Evolutionary conservation across 1,139 yeast genomes (phyloP).

Genomic region (Tardiomyces digboiensis): DNA sequence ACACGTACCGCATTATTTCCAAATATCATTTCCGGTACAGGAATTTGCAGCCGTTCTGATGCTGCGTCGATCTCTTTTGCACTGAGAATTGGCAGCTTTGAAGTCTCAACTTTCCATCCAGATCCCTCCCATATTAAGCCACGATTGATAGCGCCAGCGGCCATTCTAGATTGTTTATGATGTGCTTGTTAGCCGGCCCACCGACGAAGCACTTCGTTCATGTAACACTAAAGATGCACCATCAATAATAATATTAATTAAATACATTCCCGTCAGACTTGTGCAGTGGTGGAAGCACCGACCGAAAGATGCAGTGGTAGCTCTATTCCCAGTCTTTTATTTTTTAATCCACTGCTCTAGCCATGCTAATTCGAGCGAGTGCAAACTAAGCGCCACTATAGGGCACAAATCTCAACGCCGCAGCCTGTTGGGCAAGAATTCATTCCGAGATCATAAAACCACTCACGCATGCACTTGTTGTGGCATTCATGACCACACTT

Average conservation of each 20-base stretch:
- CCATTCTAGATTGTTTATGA: too few relatives aligned
- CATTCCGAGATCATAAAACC: constrained; percentile 64
- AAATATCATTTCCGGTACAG: constrained; percentile 96
- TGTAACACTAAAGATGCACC: too few relatives aligned
- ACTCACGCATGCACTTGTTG: constrained; percentile 62
- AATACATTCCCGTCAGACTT: too few relatives aligned
- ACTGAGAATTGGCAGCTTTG: constrained; percentile 67
- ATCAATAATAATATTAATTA: too few relatives aligned
- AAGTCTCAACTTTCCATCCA: constrained; percentile 70
- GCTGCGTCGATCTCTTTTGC: constrained; percentile 65
- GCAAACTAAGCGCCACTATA: too few relatives aligned
- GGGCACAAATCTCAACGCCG: constrained; percentile 16
- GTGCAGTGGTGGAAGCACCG: too few relatives aligned
- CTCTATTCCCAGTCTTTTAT: too few relatives aligned
- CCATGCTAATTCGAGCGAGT: too few relatives aligned
- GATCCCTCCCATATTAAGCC: not conserved
- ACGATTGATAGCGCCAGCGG: not conserved
- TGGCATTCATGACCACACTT: constrained; percentile 90
- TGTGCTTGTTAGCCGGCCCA: too few relatives aligned
- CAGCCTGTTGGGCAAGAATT: constrained; percentile 81
- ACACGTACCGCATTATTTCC: constrained; percentile 65
- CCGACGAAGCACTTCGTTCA: too few relatives aligned
- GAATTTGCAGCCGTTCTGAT: constrained; percentile 56
- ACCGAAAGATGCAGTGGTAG: too few relatives aligned
- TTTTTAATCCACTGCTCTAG: too few relatives aligned